Conservation (phyloP, 192 early-diverging fungal species). For the Linnemannia schmuckeri region DNA sequence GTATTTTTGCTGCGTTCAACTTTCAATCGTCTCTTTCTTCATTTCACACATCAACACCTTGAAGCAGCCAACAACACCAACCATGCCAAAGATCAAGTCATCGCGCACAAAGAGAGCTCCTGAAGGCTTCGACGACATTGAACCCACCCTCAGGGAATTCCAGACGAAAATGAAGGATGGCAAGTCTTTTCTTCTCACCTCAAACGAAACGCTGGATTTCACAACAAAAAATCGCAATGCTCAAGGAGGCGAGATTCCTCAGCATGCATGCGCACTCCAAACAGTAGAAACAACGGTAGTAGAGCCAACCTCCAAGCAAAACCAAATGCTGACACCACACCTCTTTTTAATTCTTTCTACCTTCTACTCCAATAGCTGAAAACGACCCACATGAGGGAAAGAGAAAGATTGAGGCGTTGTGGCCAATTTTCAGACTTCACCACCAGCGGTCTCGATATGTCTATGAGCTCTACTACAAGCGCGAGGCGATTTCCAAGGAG, state of each 20-base stretch:
- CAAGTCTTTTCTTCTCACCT: slow-evolving; percentile 49
- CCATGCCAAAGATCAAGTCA: slow-evolving; percentile 84
- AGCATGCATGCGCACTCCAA: neutral
- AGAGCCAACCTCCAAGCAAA: neutral
- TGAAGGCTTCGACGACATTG: slow-evolving; percentile 95
- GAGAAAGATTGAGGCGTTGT: slow-evolving; percentile 91
- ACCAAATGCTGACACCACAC: neutral
- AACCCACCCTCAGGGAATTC: slow-evolving; percentile 93
- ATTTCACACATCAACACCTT: neutral
- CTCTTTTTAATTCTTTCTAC: neutral
- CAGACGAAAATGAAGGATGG: slow-evolving; percentile 96
- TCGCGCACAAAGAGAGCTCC: slow-evolving; percentile 88
- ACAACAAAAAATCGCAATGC: neutral
- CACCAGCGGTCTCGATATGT: slow-evolving; percentile 98
- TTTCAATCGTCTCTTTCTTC: neutral
- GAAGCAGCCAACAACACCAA: neutral
- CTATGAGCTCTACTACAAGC: slow-evolving; percentile 97
- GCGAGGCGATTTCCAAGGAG: slow-evolving; percentile 91
- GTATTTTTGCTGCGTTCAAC: neutral
- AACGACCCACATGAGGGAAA: slow-evolving; percentile 95
- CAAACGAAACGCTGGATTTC: neutral
- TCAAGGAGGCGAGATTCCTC: neutral
- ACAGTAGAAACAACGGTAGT: neutral
- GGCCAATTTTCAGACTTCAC: slow-evolving; percentile 96
- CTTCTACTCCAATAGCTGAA: slow-evolving; percentile 74